phyloP scores from a whole-genome alignment of 129 eudicot genomes.

The Lactuca saligna region DNA sequence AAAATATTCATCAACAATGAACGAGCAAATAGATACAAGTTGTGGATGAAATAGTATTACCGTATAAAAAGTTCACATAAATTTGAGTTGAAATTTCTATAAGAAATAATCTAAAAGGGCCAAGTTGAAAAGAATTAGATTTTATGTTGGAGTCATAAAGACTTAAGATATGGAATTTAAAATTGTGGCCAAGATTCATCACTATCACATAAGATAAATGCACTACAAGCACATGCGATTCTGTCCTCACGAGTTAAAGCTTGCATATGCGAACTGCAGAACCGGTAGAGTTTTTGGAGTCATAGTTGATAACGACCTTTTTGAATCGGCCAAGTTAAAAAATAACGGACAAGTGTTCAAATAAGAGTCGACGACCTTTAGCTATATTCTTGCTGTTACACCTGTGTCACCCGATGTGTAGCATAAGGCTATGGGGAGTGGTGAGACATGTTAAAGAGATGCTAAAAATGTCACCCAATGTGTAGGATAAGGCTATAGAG shows the following conservation, averaged over 20 bases:
- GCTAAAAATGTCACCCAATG: too few relatives aligned
- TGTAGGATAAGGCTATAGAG: too few relatives aligned
- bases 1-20: too few relatives aligned
- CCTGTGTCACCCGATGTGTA: not conserved
- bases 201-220: not conserved
- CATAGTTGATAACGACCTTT: not conserved
- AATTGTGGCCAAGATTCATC: not conserved
- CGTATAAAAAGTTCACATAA: too few relatives aligned
- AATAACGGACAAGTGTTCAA: not conserved
- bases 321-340: not conserved
- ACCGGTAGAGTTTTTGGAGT: not conserved
- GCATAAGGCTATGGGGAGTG: too few relatives aligned
- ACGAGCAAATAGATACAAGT: too few relatives aligned
- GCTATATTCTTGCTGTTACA: not conserved
- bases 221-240: not conserved
- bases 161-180: not conserved
- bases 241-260: not conserved
- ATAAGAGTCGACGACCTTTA: too few relatives aligned
- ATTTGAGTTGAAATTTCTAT: too few relatives aligned
- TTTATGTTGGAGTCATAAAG: not conserved
- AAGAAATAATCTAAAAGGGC: not conserved
- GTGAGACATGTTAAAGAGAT: too few relatives aligned
- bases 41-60: too few relatives aligned
- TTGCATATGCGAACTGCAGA: not conserved
- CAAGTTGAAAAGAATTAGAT: too few relatives aligned